Base-by-base conservation (phyloP, 2,329 filamentous ascomycete species). In the Lachnellula cervina region DNA sequence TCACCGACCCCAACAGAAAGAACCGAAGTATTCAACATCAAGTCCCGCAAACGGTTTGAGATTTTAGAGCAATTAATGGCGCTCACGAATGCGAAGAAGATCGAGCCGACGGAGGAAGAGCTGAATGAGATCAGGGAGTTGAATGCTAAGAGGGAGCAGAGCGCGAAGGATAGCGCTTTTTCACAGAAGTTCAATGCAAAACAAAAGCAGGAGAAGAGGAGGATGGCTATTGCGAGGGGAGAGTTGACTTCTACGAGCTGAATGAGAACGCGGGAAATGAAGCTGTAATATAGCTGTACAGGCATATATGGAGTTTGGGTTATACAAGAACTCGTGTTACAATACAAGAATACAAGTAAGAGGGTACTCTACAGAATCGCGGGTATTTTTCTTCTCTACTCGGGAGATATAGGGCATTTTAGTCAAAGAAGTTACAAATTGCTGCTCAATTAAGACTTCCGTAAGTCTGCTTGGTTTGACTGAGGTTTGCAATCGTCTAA, bases 51-150 rank as follows among this genome's bases (percentile, higher is more conserved):
- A 57, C 84, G 83, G 44, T 74, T 77, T 3, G 76, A 82, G 37
- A 91, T 92, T 58, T 73, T 90, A 17, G 72, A 77, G 49, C 77
- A 81, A 56, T 77, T 92, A 52, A 69, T 90, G 40, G 72, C 74
- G 56, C 76, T 83, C 70, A 88, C 86, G 19, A 80, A 80, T 19
- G 88, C 86, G 9, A 71, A 74, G 25, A 68, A 74, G 23, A 69
- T 91, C 1, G 66, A 77, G 58, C 76, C 85, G 2, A 85, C 80
- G 1, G 70, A 74, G 2, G 78, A 85, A 66, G 87, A 92, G 63
- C 66, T 76, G 56, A 72, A 75, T 51, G 77, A 85, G 72, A 72
- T 88, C 71, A 72, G 73, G 61, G 77, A 81, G 63, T 65, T 89
- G 14, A 76, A 81, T 63, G 81, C 83, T 59, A 73, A 80, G 57